Conservation (phyloP, 306 rosid genomes). For the Malus sylvestris region DNA sequence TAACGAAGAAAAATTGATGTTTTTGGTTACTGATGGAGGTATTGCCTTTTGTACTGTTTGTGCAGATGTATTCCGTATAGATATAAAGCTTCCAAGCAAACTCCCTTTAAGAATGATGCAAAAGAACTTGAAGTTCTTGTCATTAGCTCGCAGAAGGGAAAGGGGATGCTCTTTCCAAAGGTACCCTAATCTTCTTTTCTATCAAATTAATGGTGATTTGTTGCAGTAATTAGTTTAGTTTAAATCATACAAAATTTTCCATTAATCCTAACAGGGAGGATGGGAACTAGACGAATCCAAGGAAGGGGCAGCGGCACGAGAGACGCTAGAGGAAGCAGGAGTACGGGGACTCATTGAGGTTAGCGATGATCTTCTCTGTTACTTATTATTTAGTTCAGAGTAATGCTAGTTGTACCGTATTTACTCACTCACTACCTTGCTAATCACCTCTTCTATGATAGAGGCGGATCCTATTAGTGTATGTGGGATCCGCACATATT, state of each 20-base stretch:
- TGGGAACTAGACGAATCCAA: conserved; percentile 89
- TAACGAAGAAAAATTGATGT: neutral
- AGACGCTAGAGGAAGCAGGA: conserved; percentile 91
- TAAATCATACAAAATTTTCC: neutral
- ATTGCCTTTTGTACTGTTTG: neutral
- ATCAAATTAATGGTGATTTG: neutral
- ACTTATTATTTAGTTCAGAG: neutral
- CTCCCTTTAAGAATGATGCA: conserved; percentile 19
- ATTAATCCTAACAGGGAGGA: conserved; percentile 54
- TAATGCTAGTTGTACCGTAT: too few species aligned
- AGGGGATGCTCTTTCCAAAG: conserved; percentile 88
- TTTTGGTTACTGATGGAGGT: neutral
- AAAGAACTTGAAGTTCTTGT: conserved; percentile 72
- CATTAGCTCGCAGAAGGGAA: conserved; percentile 84
- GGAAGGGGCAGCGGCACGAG: conserved; percentile 79
- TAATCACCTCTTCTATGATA: too few species aligned
- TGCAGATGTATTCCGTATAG: conserved; percentile 94
- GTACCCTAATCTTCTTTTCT: conserved; percentile 22
- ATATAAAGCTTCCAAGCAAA: conserved; percentile 34
- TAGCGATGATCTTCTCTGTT: neutral
- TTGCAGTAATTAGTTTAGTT: neutral
- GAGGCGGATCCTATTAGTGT: too few species aligned
- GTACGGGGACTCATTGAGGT: conserved; percentile 77
- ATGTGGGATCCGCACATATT: too few species aligned
- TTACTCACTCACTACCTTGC: neutral